Evolutionary conservation across 768 basidiomycete species (phyloP).

Genomic region (Leccinum ochraceum): DNA sequence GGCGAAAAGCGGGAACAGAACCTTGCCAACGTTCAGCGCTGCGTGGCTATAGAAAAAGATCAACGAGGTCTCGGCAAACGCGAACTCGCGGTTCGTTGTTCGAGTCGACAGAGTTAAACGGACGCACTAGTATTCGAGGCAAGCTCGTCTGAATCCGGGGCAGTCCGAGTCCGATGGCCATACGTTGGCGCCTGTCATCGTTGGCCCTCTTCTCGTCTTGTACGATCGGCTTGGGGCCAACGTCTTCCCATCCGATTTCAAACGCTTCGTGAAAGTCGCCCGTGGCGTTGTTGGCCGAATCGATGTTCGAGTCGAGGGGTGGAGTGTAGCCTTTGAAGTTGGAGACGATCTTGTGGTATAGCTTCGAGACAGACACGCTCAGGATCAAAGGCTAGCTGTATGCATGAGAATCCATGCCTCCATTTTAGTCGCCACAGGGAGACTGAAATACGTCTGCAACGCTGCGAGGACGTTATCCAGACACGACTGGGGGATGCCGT

Average conservation of each 20-base stretch:
- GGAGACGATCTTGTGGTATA: slow-evolving; percentile 64
- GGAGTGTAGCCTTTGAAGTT: slow-evolving; percentile 81
- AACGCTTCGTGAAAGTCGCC: slow-evolving; percentile 94
- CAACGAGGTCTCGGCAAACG: slow-evolving; percentile 15
- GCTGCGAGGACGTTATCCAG: slow-evolving; percentile 47
- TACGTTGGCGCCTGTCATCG: slow-evolving; percentile 48
- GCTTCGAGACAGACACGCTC: slow-evolving; percentile 37
- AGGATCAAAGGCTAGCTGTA: not conserved
- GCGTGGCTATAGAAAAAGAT: slow-evolving; percentile 45
- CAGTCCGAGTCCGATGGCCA: slow-evolving; percentile 66
- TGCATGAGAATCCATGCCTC: slow-evolving; percentile 42
- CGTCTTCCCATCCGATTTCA: slow-evolving; percentile 75
- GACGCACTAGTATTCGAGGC: slow-evolving; percentile 68
- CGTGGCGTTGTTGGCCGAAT: slow-evolving; percentile 57
- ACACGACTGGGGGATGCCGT: slow-evolving; percentile 59
- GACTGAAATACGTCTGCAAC: slow-evolving; percentile 63
- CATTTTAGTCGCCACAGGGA: slow-evolving; percentile 66
- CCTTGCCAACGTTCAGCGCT: slow-evolving; percentile 53
- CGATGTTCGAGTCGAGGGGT: slow-evolving; percentile 69
- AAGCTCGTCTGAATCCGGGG: slow-evolving; percentile 58
- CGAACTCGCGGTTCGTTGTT: too few relatives aligned
- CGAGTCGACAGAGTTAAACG: not conserved
- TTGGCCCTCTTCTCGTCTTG: slow-evolving; percentile 32
- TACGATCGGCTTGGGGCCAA: slow-evolving; percentile 24
- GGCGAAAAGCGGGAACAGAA: slow-evolving; percentile 70